Base-by-base conservation (phyloP, 148 eudicot species). In the Camellia japonica region DNA sequence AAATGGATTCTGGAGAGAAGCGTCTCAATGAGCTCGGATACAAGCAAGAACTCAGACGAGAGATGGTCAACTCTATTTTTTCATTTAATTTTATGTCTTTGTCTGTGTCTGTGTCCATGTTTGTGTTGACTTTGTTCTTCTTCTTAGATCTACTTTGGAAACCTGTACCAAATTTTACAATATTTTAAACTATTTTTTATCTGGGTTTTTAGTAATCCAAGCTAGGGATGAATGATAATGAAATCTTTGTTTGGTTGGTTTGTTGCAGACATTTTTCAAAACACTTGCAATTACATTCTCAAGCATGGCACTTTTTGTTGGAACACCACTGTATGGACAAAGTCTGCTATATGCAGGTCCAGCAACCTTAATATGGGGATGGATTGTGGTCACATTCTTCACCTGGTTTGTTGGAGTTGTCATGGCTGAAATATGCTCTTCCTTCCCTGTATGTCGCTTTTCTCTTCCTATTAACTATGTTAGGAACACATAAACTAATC, bases 401-500 rank as follows among this genome's bases (percentile, higher is more conserved):
- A 88, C 91, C 67, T 82, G 85, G 68, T 88, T 90, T 80, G 91
- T 88, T 74, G 91, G 91, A 15, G 71, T 88, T 80, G 91, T 91
- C 69, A 90, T 90, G 93, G 85, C 93, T 47, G 93, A 90, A 78
- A 88, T 90, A 42, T 90, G 93, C 83, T 90, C 93, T 76, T 90
- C 93, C 47, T 90, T 90, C 61, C 93, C 93, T 78, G 93, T 90
- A 73, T 51, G 85, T 83, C 30, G 63, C 23, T 15, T 69, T 9
- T 15, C 59, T 7, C 38, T 18, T 80, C 43, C 43, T 42, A 30
- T 59, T 12, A 11, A 16, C 59, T 41, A 60, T 38, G 11, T 10
- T 8, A 5, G 10, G 20, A 30, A 30, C 38, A 30, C 38, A 30
- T 30, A 30, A 30, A 30, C 38, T 30, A 30, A 30, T 30, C 38